Evolutionary conservation across 2,329 filamentous ascomycete genomes (phyloP).

Genomic region (Colletotrichum zoysiae): DNA sequence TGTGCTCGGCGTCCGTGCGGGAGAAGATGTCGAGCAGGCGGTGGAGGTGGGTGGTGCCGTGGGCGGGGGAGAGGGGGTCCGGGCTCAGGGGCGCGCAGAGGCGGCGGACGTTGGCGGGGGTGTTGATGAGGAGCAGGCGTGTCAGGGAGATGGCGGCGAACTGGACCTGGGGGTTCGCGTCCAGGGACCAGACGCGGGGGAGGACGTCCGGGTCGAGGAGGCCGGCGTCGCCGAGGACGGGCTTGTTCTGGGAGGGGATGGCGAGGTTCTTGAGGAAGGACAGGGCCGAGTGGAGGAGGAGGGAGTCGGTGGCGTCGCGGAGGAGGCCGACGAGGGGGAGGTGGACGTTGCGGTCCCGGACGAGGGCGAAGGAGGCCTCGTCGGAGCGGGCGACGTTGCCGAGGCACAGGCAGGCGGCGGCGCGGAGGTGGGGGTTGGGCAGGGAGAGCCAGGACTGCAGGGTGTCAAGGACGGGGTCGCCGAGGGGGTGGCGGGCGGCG

Average conservation of each 20-base stretch:
- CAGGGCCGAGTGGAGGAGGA: conserved; percentile 68
- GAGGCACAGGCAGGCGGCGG: conserved; percentile 70
- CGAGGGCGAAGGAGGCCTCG: conserved; percentile 62
- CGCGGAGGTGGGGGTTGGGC: conserved; percentile 60
- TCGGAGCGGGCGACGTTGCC: conserved; percentile 74
- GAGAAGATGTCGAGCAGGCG: conserved; percentile 54
- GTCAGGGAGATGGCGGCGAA: conserved; percentile 70
- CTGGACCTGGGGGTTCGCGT: conserved; percentile 59
- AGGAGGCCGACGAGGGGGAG: conserved; percentile 59
- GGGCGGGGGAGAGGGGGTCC: conserved; percentile 46
- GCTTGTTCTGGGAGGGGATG: conserved; percentile 68
- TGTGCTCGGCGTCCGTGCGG: conserved; percentile 61
- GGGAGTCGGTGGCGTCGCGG: conserved; percentile 55
- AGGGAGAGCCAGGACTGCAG: conserved; percentile 62
- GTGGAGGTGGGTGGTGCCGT: conserved; percentile 52
- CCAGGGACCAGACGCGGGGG: conserved; percentile 66
- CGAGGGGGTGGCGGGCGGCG: conserved; percentile 55
- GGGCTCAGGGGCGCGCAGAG: conserved; percentile 59
- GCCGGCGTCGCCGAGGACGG: conserved; percentile 57
- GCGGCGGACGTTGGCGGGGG: conserved; percentile 63
- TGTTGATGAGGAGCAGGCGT: conserved; percentile 67
- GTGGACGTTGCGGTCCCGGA: conserved; percentile 57
- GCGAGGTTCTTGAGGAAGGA: conserved; percentile 75
- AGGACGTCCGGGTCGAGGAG: conserved; percentile 61
- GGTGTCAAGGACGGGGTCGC: conserved; percentile 56